Evolutionary conservation across 768 basidiomycete species (phyloP).

Genomic region (Calocera viscosa): DNA sequence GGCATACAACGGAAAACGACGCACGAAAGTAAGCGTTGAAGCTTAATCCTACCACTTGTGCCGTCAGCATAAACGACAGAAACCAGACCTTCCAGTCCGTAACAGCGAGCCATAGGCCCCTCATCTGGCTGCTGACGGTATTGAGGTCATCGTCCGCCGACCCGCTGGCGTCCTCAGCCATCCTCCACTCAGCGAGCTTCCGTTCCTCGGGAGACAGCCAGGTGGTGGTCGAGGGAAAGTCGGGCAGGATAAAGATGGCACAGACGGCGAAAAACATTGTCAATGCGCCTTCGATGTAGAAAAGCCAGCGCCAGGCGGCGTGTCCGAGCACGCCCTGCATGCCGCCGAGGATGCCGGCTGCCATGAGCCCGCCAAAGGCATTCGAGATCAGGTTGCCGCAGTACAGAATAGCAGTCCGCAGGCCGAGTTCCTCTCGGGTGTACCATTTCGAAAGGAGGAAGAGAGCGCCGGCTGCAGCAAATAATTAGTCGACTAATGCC

Average conservation of each 20-base stretch:
- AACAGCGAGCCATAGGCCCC: slow-evolving; percentile 47
- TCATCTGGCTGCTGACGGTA: slow-evolving; percentile 22
- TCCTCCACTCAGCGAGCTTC: slow-evolving; percentile 18
- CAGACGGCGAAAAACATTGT: slow-evolving; percentile 37
- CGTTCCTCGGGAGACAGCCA: not conserved
- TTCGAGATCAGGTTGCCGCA: slow-evolving; percentile 68
- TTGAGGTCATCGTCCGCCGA: slow-evolving; percentile 38
- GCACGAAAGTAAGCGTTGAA: slow-evolving; percentile 55
- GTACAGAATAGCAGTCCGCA: slow-evolving; percentile 52
- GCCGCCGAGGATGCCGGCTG: slow-evolving; percentile 56
- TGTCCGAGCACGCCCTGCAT: slow-evolving; percentile 60
- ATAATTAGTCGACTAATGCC: too few relatives aligned
- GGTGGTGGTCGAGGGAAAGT: slow-evolving; percentile 35
- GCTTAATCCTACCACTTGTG: slow-evolving; percentile 38
- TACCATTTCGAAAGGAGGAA: slow-evolving; percentile 62
- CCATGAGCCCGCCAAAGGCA: slow-evolving; percentile 69
- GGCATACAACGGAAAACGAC: slow-evolving; percentile 10
- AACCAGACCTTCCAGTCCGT: slow-evolving; percentile 73
- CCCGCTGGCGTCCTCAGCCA: slow-evolving; percentile 52
- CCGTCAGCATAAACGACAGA: slow-evolving; percentile 49
- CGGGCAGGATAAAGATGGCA: slow-evolving; percentile 56
- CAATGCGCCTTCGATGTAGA: slow-evolving; percentile 40
- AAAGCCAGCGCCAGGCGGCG: slow-evolving; percentile 67
- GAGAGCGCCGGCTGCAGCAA: slow-evolving; percentile 55
- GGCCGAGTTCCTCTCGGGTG: slow-evolving; percentile 54